Base-by-base conservation (phyloP, 495 filamentous ascomycete species). In the Xylaria grammica region DNA sequence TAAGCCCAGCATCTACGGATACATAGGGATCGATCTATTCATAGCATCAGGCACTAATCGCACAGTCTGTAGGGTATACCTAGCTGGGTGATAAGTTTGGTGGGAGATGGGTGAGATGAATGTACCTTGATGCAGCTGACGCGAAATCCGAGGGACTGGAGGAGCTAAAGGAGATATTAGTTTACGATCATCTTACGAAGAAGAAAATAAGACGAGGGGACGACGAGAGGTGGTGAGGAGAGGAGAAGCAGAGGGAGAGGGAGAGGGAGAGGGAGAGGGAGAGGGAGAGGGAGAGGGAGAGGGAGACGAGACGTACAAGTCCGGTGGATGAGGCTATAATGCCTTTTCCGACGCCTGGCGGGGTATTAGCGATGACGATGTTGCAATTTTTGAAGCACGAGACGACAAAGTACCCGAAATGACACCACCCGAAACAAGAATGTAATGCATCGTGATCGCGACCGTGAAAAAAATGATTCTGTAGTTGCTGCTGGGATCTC, bases 1-100 rank as follows among this genome's bases (percentile, higher is more conserved):
- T 74, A 4, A 73, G 74, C 44, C 93, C 93, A 8, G 92, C 93
- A 85, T 96, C 91, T 74, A 93, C 81, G 72, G 92, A 93, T 74
- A 94, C 81, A 74, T 94, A 93, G 1, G 91, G 90, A 72, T 97
- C 94, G 61, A 96, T 89, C 76, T 91, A 94, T 71, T 24, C 19
- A 45, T 27, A 1, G 22, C 42, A 36, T 63, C 61, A 56, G 51
- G 22, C 26, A 58, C 40, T 49, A 13, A 22, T 15, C 2, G 5
- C 6, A 27, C 38, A n/a, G 10, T 32, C 40, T 32, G 46, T 44
- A n/a, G 22, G 13, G 55, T 45, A 38, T 55, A 62, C 30, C 34
- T n/a, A 29, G 26, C 24, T 26, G 34, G 38, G 11, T 89, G 57
- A 3, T 34, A 66, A 38, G 58, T 24, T 36, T 50, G 66, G 55